A percentile compares a stretch with the other conserved stretches of the same genome.
Conservation (phyloP, 1,284 basidiomycete genomes). For the Irpex lacteus region DNA sequence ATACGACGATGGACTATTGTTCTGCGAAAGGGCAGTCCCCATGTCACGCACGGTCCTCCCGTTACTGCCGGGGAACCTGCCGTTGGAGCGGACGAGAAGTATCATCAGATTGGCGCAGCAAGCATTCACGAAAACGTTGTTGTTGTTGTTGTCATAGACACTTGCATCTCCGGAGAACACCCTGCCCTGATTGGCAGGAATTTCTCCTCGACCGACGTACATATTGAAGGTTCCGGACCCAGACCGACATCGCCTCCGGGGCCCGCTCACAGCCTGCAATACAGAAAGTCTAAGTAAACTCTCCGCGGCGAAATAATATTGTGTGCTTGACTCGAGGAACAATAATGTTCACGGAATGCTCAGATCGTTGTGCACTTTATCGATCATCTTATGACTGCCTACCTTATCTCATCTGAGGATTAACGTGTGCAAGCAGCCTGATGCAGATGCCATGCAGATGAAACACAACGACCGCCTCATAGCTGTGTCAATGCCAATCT, state of each 20-base stretch:
- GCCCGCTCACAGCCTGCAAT: neutral
- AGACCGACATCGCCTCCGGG: neutral
- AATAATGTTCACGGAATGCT: no score
- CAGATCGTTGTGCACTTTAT: no score
- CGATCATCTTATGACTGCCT: no score
- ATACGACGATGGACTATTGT: neutral
- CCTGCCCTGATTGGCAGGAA: neutral
- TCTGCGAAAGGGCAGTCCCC: neutral
- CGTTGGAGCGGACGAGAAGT: no score
- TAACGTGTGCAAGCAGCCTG: neutral
- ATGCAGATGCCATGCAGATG: constrained; percentile 7
- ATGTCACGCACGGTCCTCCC: neutral
- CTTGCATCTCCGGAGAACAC: neutral
- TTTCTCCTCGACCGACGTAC: no score
- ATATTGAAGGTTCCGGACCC: neutral
- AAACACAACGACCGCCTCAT: constrained; percentile 3
- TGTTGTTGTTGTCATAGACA: neutral
- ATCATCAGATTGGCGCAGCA: neutral
- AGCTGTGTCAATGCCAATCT: neutral
- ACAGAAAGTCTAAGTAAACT: neutral
- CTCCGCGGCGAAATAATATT: neutral
- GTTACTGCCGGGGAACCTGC: no score
- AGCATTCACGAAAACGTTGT: neutral
- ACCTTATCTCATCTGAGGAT: neutral
- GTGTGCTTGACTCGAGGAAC: neutral